Evolutionary conservation across 139 green algal genomes (phyloP).

Genomic region (Auxenochlorella pyrenoidosa): DNA sequence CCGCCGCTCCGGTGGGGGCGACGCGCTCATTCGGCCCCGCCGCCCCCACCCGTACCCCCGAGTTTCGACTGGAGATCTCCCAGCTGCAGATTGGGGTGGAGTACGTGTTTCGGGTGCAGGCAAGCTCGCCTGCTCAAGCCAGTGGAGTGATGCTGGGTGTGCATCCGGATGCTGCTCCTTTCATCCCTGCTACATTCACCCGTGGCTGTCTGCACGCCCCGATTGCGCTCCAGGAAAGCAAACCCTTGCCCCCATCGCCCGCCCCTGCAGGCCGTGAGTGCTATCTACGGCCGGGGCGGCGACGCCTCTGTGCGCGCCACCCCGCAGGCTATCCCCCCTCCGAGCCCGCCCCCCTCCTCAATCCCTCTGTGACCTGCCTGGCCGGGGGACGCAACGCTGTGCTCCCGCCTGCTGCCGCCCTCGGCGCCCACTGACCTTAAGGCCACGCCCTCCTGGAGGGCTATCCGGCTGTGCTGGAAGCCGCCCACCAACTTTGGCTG

Average conservation of each 20-base stretch:
- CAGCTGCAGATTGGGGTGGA: not conserved
- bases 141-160: too few species aligned
- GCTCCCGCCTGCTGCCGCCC: not conserved
- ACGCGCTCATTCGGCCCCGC: not conserved
- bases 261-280: not conserved
- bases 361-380: not conserved
- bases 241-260: not conserved
- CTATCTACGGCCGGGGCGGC: not conserved
- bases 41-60: not conserved
- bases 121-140: too few species aligned
- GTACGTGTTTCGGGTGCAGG: not conserved
- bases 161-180: too few species aligned
- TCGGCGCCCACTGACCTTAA: not conserved
- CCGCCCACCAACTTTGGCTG: not conserved
- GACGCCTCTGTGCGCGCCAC: not conserved
- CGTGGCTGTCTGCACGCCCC: too few species aligned
- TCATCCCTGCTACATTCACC: too few species aligned
- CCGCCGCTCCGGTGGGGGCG: not conserved
- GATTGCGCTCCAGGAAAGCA: too few species aligned
- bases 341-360: not conserved
- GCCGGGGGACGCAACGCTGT: not conserved
- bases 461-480: constrained; percentile 12
- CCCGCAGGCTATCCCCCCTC: not conserved
- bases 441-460: not conserved
- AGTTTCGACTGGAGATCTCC: not conserved